Evolutionary conservation across 2,329 filamentous ascomycete genomes (phyloP).

Genomic region (Hypoxylon sp.): DNA sequence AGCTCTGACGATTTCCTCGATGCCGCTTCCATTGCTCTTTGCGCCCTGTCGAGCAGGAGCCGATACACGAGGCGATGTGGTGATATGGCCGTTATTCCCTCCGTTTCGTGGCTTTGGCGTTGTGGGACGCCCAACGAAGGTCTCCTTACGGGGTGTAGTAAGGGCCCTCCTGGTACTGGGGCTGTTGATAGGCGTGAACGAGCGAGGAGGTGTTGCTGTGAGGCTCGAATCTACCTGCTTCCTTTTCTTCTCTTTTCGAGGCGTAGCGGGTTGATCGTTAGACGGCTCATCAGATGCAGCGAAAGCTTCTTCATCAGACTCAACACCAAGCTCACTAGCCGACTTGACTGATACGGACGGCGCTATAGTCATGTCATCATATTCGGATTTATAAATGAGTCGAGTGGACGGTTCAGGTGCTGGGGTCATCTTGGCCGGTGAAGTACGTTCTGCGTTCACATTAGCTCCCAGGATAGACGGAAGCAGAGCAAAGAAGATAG

Average conservation of each 20-base stretch:
- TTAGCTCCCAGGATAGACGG: neutral
- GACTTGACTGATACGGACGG: neutral
- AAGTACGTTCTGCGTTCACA: slow-evolving; percentile 1
- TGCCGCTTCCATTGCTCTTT: neutral
- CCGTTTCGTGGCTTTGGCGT: neutral
- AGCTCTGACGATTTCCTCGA: neutral
- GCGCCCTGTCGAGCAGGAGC: neutral
- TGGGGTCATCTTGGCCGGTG: neutral
- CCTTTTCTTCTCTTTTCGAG: neutral
- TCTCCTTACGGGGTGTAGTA: neutral
- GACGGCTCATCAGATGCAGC: neutral
- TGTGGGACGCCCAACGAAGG: neutral
- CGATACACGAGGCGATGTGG: neutral
- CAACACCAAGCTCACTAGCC: neutral
- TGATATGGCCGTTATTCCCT: neutral
- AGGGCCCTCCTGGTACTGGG: neutral
- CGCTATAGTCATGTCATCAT: neutral
- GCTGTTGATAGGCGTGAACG: neutral
- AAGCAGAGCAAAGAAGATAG: neutral
- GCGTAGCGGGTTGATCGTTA: neutral
- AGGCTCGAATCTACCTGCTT: neutral
- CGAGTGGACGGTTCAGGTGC: neutral
- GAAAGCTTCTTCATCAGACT: neutral
- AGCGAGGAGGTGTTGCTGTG: neutral
- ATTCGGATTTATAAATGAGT: neutral